Evolutionary conservation across 352 stramenopile species (phyloP).

Genomic region (Lagenidium giganteum): DNA sequence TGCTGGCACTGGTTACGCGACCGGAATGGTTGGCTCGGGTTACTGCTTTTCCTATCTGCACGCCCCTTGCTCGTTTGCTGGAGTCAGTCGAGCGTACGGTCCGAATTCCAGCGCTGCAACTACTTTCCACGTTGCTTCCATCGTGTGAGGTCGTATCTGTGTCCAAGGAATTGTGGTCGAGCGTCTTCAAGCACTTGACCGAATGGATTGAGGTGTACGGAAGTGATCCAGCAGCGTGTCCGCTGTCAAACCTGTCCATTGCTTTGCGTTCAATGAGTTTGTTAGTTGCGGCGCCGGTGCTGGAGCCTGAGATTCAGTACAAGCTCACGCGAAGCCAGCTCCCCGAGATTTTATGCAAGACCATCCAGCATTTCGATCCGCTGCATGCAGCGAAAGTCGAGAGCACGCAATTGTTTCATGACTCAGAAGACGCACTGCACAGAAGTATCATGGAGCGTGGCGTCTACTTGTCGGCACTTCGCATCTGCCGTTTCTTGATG

Average conservation of each 20-base stretch:
- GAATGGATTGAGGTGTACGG: slow-evolving; percentile 76
- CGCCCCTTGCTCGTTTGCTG: slow-evolving; percentile 27
- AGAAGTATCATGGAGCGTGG: too few relatives aligned
- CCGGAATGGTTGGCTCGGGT: too few relatives aligned
- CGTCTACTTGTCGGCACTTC: too few relatives aligned
- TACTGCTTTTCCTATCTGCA: slow-evolving; percentile 35
- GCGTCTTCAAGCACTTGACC: slow-evolving; percentile 38
- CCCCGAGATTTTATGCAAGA: slow-evolving; percentile 36
- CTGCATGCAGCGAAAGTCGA: too few relatives aligned
- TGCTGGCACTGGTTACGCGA: slow-evolving; percentile 24
- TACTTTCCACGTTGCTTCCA: slow-evolving; percentile 39
- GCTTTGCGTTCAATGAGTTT: slow-evolving; percentile 37
- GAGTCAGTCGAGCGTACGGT: slow-evolving; percentile 53
- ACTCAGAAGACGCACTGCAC: too few relatives aligned
- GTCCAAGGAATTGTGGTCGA: slow-evolving; percentile 18
- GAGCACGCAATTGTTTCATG: too few relatives aligned
- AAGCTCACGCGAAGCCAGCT: slow-evolving; percentile 32
- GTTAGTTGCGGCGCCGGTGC: slow-evolving; percentile 22
- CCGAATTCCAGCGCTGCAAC: slow-evolving; percentile 29
- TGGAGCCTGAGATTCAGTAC: slow-evolving; percentile 22
- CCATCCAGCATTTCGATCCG: slow-evolving; percentile 30
- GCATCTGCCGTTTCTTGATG: slow-evolving; percentile 40
- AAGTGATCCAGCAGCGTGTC: slow-evolving; percentile 29
- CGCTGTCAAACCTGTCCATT: slow-evolving; percentile 25
- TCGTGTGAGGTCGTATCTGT: neutral